Conservation (phyloP, 176 grass and related monocot species). For the Eragrostis curvula region DNA sequence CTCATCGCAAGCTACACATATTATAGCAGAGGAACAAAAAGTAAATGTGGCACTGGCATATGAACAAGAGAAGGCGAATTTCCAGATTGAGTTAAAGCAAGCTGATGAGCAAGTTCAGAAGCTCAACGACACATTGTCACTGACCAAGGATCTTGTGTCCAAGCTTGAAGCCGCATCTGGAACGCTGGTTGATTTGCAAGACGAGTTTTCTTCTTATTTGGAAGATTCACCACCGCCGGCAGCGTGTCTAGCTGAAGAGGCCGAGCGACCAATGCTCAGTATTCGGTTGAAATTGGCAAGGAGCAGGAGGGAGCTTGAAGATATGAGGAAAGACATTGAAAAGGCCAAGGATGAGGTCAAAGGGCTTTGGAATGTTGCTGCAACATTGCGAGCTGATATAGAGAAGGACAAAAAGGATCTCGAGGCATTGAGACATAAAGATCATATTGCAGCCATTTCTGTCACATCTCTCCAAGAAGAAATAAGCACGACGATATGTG, state of each 20-base stretch:
- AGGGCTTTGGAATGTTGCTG: conserved; percentile 53
- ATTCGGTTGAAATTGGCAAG: conserved; percentile 13
- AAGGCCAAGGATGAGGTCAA: conserved; percentile 66
- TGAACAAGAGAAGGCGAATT: conserved; percentile 58
- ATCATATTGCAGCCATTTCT: conserved; percentile 36
- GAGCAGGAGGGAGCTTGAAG: conserved; percentile 58
- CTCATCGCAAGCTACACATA: conserved; percentile 64
- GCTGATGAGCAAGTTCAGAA: conserved; percentile 54
- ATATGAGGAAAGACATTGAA: conserved; percentile 62
- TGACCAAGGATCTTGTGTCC: conserved; percentile 57
- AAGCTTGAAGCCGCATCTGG: conserved; percentile 54
- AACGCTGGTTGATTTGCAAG: conserved; percentile 50
- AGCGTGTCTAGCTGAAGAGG: conserved; percentile 7
- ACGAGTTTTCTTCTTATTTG: conserved; percentile 50
- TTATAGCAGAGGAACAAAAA: conserved; percentile 69
- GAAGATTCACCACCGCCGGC: conserved; percentile 35
- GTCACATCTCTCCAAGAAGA: conserved; percentile 62
- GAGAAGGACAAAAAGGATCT: conserved; percentile 59
- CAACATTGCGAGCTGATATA: conserved; percentile 63
- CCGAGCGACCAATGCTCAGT: background rate
- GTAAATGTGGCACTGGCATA: conserved; percentile 55
- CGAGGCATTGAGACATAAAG: conserved; percentile 49
- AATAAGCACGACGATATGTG: conserved; percentile 34
- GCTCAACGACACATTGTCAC: conserved; percentile 39
- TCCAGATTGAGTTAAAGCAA: conserved; percentile 73